Percentiles rank a stretch among this genome's conserved stretches.
Evolutionary conservation across 2,329 filamentous ascomycete species (phyloP).

Genomic region (Neospermospora avenae): DNA sequence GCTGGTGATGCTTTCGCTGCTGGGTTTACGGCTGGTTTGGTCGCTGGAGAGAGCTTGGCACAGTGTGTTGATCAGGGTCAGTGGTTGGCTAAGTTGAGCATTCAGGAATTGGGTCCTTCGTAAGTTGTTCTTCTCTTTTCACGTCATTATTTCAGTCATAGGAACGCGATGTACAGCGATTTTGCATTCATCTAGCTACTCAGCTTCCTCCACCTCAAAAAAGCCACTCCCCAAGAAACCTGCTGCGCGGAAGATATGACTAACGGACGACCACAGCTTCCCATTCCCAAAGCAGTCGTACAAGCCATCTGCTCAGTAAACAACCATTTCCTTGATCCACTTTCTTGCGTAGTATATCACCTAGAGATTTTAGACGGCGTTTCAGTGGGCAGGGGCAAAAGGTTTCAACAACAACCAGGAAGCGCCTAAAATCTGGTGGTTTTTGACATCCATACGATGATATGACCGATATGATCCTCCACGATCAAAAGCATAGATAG

Average conservation of each 20-base stretch:
- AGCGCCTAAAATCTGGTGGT: slow-evolving; percentile 33
- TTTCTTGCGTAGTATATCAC: slow-evolving; percentile 33
- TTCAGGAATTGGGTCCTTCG: slow-evolving; percentile 93
- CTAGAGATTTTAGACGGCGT: slow-evolving; percentile 42
- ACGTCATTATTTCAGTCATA: background rate
- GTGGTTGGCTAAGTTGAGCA: slow-evolving; percentile 92
- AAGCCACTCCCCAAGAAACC: background rate
- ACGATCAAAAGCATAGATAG: slow-evolving; percentile 35
- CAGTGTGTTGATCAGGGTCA: slow-evolving; percentile 86
- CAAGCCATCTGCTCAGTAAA: slow-evolving; percentile 41
- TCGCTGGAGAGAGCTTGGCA: slow-evolving; percentile 77
- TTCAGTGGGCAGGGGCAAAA: slow-evolving; percentile 41
- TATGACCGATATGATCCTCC: slow-evolving; percentile 36
- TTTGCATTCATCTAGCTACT: slow-evolving; percentile 10
- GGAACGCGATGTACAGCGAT: background rate
- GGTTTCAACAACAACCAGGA: slow-evolving; percentile 51
- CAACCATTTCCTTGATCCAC: background rate
- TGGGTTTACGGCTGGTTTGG: slow-evolving; percentile 85
- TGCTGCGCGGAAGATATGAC: slow-evolving; percentile 11
- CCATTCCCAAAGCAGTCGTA: slow-evolving; percentile 81
- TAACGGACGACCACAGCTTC: slow-evolving; percentile 52
- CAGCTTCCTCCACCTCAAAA: background rate
- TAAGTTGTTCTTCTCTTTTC: slow-evolving; percentile 51
- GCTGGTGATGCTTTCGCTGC: slow-evolving; percentile 96
- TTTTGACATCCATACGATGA: slow-evolving; percentile 28